Evolutionary conservation across 768 basidiomycete species (phyloP).

Genomic region (Boletus edulis): DNA sequence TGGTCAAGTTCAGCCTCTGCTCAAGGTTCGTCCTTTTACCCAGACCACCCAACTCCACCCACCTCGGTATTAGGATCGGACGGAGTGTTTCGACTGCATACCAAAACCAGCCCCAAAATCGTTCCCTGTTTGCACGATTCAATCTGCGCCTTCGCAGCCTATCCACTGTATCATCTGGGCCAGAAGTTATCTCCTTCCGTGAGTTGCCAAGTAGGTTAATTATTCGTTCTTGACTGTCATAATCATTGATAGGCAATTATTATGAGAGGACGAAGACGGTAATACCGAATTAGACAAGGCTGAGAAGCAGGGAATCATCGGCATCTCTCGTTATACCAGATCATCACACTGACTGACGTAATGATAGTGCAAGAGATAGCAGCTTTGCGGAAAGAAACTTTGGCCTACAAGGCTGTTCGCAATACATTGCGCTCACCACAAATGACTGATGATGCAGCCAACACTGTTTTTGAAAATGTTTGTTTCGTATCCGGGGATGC

Average conservation of each 20-base stretch:
- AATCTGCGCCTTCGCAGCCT: conserved; percentile 93
- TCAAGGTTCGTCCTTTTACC: conserved; percentile 55
- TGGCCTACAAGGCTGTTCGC: conserved; percentile 83
- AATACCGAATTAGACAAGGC: conserved; percentile 86
- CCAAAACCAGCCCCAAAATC: conserved; percentile 90
- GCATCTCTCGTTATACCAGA: conserved; percentile 11
- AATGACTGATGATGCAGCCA: conserved; percentile 51
- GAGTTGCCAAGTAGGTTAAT: conserved; percentile 26
- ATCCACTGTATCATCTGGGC: conserved; percentile 99
- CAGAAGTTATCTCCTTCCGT: conserved; percentile 94
- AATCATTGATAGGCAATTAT: conserved; percentile 68
- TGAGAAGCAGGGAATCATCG: conserved; percentile 88
- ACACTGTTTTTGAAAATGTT: conserved; percentile 84
- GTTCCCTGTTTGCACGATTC: conserved; percentile 96
- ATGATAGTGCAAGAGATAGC: conserved; percentile 83
- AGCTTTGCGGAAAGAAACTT: conserved; percentile 82
- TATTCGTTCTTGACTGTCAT: background rate
- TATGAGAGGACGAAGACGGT: conserved; percentile 90
- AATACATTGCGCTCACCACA: conserved; percentile 51
- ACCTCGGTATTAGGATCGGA: conserved; percentile 55
- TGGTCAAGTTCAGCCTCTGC: conserved; percentile 92
- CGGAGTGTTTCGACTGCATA: conserved; percentile 97
- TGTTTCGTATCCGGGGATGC: background rate
- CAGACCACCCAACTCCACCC: background rate
- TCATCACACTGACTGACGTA: background rate